Percentiles rank a stretch among this genome's conserved stretches.
Evolutionary conservation across 768 basidiomycete species (phyloP).

Genomic region (Antrodiella citrinella): DNA sequence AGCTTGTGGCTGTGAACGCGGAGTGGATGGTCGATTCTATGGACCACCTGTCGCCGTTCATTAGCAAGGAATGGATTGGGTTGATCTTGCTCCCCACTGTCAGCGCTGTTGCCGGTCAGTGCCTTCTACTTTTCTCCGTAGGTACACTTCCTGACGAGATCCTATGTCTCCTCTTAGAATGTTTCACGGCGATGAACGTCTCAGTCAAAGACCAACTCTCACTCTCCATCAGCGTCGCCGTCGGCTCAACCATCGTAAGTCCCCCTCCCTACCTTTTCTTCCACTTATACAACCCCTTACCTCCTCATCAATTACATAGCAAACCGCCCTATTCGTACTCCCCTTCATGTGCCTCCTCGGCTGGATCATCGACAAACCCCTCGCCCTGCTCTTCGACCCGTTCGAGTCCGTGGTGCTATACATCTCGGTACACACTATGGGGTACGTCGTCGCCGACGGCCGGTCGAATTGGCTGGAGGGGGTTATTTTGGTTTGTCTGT

Average conservation of each 20-base stretch:
- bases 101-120: constrained; percentile 71
- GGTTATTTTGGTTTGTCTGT: constrained; percentile 61
- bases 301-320: constrained; percentile 30
- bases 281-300: too few species aligned
- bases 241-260: constrained; percentile 75
- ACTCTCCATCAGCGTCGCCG: constrained; percentile 83
- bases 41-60: constrained; percentile 52
- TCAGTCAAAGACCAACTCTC: constrained; percentile 87
- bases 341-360: constrained; percentile 72
- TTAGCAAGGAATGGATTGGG: constrained; percentile 80
- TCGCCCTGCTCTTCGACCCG: constrained; percentile 81
- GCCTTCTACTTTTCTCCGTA: too few species aligned
- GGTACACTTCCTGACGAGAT: not conserved
- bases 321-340: constrained; percentile 81
- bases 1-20: constrained; percentile 47
- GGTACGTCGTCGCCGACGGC: constrained; percentile 79
- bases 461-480: constrained; percentile 94
- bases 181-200: constrained; percentile 86
- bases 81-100: constrained; percentile 87
- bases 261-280: not conserved
- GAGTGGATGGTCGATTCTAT: constrained; percentile 76
- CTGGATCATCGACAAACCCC: constrained; percentile 76
- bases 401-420: constrained; percentile 72
- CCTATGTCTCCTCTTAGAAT: constrained; percentile 42
- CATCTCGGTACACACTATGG: constrained; percentile 53